Conservation (phyloP, 2,329 filamentous ascomycete genomes). For the Pestalotiopsis sp. region DNA sequence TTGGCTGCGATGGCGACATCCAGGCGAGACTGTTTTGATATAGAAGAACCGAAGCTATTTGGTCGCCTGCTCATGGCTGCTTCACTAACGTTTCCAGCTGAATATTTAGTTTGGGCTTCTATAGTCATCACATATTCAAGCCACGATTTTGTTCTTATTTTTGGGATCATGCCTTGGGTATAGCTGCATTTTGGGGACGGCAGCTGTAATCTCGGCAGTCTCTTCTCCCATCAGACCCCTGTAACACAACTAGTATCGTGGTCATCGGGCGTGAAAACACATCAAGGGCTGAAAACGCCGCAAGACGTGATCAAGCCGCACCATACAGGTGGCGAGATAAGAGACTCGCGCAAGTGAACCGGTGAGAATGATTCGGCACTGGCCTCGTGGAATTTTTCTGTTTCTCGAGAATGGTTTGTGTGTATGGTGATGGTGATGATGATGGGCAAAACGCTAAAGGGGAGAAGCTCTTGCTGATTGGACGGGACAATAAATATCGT, state of each 20-base stretch:
- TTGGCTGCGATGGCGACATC: background rate
- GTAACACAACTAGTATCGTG: background rate
- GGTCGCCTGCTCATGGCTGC: background rate
- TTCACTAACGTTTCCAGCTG: constrained; percentile 3
- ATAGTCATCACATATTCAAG: background rate
- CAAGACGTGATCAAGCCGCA: background rate
- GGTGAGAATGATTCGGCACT: background rate
- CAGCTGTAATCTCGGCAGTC: background rate
- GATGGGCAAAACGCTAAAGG: background rate
- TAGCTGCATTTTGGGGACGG: background rate
- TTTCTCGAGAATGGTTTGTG: background rate
- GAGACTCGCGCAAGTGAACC: background rate
- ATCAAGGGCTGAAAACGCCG: background rate
- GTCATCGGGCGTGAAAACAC: background rate
- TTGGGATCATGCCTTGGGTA: background rate
- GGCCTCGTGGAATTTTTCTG: background rate
- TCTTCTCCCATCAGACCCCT: background rate
- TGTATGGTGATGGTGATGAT: background rate
- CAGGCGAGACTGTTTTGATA: background rate
- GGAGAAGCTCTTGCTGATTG: constrained; percentile 13
- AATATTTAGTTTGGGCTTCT: background rate
- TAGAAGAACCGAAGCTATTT: background rate
- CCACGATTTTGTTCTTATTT: background rate
- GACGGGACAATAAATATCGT: background rate
- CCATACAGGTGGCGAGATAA: background rate